Percentiles rank a stretch among this genome's conserved stretches.
phyloP scores from a whole-genome alignment of 2,329 filamentous ascomycete genomes.

The Venturia aucupariae region DNA sequence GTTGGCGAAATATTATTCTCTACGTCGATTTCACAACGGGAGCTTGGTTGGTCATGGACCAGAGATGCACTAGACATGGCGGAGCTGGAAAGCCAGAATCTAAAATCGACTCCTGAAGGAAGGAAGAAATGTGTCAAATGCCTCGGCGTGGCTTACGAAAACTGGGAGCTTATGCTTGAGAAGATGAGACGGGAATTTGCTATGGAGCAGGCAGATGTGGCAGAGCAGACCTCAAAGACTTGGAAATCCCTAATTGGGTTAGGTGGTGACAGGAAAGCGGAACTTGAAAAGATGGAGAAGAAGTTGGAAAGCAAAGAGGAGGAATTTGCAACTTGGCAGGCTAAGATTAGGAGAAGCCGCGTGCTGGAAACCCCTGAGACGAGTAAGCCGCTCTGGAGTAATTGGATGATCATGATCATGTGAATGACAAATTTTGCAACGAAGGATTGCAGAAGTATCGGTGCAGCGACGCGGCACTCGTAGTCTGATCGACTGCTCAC shows the following conservation, averaged over 20 bases:
- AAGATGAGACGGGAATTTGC: constrained; percentile 34
- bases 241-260: background rate
- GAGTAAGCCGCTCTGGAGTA: background rate
- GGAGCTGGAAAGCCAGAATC: constrained; percentile 35
- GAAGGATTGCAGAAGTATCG: too few species aligned
- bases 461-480: too few species aligned
- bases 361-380: background rate
- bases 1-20: constrained; percentile 90
- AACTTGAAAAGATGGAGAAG: background rate
- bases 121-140: constrained; percentile 65
- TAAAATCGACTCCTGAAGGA: constrained; percentile 26
- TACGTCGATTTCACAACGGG: constrained; percentile 40
- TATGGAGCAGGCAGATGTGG: background rate
- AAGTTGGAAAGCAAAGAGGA: background rate
- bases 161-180: constrained; percentile 76
- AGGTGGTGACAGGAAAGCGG: too few species aligned
- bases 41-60: constrained; percentile 80
- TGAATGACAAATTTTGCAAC: background rate
- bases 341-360: constrained; percentile 7
- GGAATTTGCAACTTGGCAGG: background rate
- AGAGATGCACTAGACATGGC: constrained; percentile 76
- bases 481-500: too few species aligned
- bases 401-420: constrained; percentile 5
- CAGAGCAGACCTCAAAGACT: background rate
- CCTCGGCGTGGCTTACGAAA: constrained; percentile 63